Conservation (phyloP, 352 stramenopile species). For the Phytophthora megakarya region DNA sequence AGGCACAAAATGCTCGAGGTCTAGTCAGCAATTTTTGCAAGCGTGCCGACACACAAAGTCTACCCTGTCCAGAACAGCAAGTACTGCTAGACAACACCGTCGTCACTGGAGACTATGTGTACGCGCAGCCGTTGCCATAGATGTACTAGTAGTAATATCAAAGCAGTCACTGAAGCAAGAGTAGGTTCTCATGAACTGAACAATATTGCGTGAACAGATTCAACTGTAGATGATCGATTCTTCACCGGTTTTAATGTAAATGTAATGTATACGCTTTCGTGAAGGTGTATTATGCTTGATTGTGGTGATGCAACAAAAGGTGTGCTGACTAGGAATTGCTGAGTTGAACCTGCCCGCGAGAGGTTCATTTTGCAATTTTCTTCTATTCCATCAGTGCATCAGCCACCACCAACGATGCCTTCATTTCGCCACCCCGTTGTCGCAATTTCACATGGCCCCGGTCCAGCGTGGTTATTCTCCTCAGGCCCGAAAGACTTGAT, state of each 20-base stretch:
- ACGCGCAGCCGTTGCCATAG: constrained; percentile 12
- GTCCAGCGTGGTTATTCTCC: constrained; percentile 53
- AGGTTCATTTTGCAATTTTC: constrained; percentile 32
- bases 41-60: constrained; percentile 53
- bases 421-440: constrained; percentile 38
- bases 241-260: too few relatives aligned
- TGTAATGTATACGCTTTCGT: too few relatives aligned
- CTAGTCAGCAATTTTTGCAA: constrained; percentile 67
- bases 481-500: constrained; percentile 36
- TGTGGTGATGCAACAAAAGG: constrained; percentile 6
- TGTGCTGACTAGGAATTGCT: not conserved
- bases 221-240: too few relatives aligned
- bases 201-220: too few relatives aligned
- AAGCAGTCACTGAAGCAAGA: too few relatives aligned
- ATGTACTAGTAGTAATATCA: too few relatives aligned
- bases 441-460: constrained; percentile 52
- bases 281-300: too few relatives aligned
- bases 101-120: constrained; percentile 59
- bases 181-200: too few relatives aligned
- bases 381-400: not conserved
- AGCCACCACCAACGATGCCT: constrained; percentile 4
- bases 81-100: constrained; percentile 64
- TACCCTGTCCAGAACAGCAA: constrained; percentile 76
- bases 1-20: constrained; percentile 75
- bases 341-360: not conserved